These are phyloP conservation scores for Verticillium tricorpus DNA, from an alignment of 2,329 filamentous ascomycete species.

Conservation along the genomic window DNA sequence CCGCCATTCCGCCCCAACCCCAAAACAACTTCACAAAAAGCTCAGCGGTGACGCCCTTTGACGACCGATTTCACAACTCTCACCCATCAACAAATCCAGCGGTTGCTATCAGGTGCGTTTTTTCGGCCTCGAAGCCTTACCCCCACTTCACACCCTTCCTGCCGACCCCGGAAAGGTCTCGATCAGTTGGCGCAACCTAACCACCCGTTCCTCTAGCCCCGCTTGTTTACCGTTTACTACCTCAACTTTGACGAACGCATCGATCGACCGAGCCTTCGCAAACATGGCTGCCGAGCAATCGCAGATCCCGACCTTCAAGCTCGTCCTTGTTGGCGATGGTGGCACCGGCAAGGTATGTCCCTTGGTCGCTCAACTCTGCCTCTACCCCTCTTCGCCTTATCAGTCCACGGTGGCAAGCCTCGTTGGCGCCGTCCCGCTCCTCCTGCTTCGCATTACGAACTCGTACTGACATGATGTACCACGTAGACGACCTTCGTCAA, in stretches of 20 bases:
- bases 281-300: constrained; percentile 62
- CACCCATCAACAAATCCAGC: not conserved
- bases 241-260: constrained; percentile 24
- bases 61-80: not conserved
- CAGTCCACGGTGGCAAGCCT: not conserved
- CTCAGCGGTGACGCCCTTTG: not conserved
- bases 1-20: not conserved
- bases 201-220: constrained; percentile 21
- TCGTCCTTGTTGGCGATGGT: constrained; percentile 98
- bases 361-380: not conserved
- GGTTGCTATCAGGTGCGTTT: not conserved
- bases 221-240: constrained; percentile 36
- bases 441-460: not conserved
- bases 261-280: constrained; percentile 19
- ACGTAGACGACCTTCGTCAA: constrained; percentile 98
- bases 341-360: constrained; percentile 89
- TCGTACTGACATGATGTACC: constrained; percentile 15
- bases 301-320: constrained; percentile 86
- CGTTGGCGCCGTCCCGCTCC: not conserved
- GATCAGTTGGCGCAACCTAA: not conserved
- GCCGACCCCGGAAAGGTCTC: not conserved
- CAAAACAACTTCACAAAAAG: not conserved
- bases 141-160: constrained; percentile 11
- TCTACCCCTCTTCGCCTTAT: not conserved
- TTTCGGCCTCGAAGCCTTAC: not conserved